Evolutionary conservation across 805 yeast genomes (phyloP).

Genomic region (Candida quercuum): DNA sequence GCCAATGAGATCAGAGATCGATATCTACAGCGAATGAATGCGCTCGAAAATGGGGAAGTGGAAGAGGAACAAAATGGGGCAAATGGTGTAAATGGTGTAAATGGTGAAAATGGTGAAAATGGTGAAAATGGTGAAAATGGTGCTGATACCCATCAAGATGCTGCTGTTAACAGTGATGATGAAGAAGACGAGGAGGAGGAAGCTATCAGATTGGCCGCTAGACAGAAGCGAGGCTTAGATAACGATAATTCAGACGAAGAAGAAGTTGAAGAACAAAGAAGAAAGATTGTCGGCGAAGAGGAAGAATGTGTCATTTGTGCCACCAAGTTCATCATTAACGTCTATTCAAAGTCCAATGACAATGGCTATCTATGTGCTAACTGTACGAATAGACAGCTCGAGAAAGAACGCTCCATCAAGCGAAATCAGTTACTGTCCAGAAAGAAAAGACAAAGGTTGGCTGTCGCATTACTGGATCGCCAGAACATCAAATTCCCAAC

Average conservation of each 20-base stretch:
- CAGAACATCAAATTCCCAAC: conserved; percentile 58
- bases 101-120: conserved; percentile 11
- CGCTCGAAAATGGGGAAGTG: conserved; percentile 3
- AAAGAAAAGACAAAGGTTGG: conserved; percentile 70
- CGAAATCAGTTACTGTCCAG: conserved; percentile 59
- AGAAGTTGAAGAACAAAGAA: conserved; percentile 16
- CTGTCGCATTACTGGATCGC: conserved; percentile 78
- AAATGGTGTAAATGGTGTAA: conserved; percentile 1
- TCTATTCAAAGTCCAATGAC: conserved; percentile 49
- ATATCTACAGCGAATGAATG: conserved; percentile 29
- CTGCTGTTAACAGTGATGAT: conserved; percentile 20
- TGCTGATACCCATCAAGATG: conserved; percentile 21
- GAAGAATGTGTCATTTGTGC: conserved; percentile 64
- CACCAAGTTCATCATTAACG: conserved; percentile 51
- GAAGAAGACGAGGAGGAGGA: conserved; percentile 25
- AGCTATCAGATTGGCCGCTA: conserved; percentile 33
- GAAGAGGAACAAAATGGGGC: conserved; percentile 1
- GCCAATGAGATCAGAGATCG: conserved; percentile 67
- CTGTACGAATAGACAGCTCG: conserved; percentile 41
- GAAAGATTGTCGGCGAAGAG: conserved; percentile 40
- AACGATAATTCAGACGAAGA: conserved; percentile 30
- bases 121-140: conserved; percentile 22
- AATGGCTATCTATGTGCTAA: conserved; percentile 65
- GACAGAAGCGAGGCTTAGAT: conserved; percentile 34
- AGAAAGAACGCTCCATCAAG: conserved; percentile 38